Base-by-base conservation (phyloP, 139 green algal species). In the Microglena sp. region DNA sequence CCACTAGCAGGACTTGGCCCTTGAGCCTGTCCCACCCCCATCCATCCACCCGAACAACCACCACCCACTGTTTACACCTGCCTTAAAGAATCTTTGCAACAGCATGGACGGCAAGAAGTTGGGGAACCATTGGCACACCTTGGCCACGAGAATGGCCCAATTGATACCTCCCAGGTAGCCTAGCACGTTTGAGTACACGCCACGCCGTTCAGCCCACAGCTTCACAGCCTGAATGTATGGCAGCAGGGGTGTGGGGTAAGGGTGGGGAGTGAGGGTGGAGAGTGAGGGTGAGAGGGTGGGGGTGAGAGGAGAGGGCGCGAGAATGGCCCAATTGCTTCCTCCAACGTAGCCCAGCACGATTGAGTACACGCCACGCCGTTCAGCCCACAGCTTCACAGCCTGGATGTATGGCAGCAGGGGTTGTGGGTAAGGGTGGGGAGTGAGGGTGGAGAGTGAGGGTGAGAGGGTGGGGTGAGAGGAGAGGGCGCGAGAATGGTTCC, bases 161-260 rank as follows among this genome's bases (percentile, higher is more conserved):
- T 99, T 99, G 28, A 99, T 87, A 21, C 93, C 93, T 8, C 92
- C 93, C 46, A 98, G 77, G 73, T 92, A 97, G 24, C 93, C 93
- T 2, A 77, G 78, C 2, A 90, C 83, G 72, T 96, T 96, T 66
- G 66, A 81, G 80, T 92, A 91, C 4, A 96, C 81, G 21, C 85
- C 86, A 1, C 86, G 82, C 21, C 69, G 67, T 62, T 92, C 81
- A 8, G 91, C 91, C 93, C 93, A 98, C 35, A 94, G 72, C 84
- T 97, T 97, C 55, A 97, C 66, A 30, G 68, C 76, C 55, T 88
- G 75, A n/a, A n/a, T n/a, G n/a, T n/a, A n/a, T n/a, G n/a, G n/a
- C n/a, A n/a, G n/a, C n/a, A n/a, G n/a, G n/a, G n/a, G n/a, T n/a
- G n/a, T n/a, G n/a, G n/a, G n/a, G n/a, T n/a, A n/a, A n/a, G n/a